Percentiles rank a stretch among this genome's conserved stretches.
Conservation (phyloP, 2,329 filamentous ascomycete species). For the Colletotrichum eremochloae region DNA sequence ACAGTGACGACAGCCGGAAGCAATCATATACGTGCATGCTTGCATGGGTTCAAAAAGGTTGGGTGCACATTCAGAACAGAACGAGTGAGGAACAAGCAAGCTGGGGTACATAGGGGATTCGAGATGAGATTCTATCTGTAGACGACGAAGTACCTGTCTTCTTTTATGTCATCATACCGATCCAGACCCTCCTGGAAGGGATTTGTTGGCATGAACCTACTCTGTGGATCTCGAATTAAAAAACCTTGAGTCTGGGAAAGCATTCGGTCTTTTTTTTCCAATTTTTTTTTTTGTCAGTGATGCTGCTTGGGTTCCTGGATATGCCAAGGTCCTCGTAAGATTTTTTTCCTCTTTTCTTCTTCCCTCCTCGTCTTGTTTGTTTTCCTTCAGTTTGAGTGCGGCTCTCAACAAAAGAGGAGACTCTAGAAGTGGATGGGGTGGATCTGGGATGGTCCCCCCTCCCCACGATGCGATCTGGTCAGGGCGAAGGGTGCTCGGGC, state of each 20-base stretch:
- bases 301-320: no score
- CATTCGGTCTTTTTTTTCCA: no score
- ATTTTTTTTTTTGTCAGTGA: no score
- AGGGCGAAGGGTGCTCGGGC: background rate
- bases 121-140: background rate
- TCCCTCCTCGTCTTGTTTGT: no score
- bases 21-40: background rate
- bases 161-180: no score
- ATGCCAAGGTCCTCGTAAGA: no score
- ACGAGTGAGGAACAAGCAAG: no score
- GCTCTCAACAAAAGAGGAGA: conserved; percentile 34
- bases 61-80: no score
- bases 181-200: no score
- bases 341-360: no score
- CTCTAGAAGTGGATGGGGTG: background rate
- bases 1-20: background rate
- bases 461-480: conserved; percentile 26
- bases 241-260: no score
- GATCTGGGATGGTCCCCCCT: conserved; percentile 6
- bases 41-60: background rate
- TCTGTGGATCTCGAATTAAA: no score
- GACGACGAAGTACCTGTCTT: background rate
- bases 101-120: background rate
- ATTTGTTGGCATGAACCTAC: background rate
- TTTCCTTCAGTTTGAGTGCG: background rate